These are phyloP conservation scores for Ceriops decandra DNA, from an alignment of 345 rosid genomes.

Conservation along the genomic window DNA sequence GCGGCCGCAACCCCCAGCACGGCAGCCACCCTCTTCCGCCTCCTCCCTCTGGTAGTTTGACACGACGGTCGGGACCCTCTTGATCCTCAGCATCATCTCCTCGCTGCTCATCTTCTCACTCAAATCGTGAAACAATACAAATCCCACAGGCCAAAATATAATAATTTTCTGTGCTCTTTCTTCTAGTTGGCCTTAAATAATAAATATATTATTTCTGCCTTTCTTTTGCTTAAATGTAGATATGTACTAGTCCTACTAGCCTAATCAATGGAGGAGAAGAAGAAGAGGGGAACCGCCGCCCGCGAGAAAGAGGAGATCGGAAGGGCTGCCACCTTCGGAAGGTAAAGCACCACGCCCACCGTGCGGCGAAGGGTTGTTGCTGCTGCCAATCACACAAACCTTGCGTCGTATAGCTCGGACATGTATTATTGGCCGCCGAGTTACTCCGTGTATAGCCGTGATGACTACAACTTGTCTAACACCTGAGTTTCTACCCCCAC, in stretches of 20 bases:
- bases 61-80: constrained; percentile 82
- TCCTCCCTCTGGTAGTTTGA: constrained; percentile 84
- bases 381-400: constrained; percentile 68
- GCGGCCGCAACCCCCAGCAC: constrained; percentile 68
- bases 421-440: constrained; percentile 61
- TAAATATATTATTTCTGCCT: not conserved
- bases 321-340: constrained; percentile 99
- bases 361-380: constrained; percentile 90
- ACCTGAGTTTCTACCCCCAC: constrained; percentile 21
- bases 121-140: not conserved
- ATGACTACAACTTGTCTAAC: constrained; percentile 53
- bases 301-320: constrained; percentile 98
- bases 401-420: constrained; percentile 78
- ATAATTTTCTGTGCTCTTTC: too few species aligned
- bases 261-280: constrained; percentile 12
- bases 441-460: constrained; percentile 93
- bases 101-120: not conserved
- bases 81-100: constrained; percentile 68
- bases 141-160: too few species aligned
- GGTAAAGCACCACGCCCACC: constrained; percentile 99
- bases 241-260: constrained; percentile 9
- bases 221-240: not conserved
- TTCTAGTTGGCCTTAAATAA: too few species aligned
- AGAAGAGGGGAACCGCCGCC: constrained; percentile 64
- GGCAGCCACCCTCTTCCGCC: constrained; percentile 46